Percentiles rank a stretch among this genome's conserved stretches.
These are phyloP conservation scores for Ganoderma sinense DNA, from an alignment of 1,284 basidiomycete species.

Conservation along the genomic window DNA sequence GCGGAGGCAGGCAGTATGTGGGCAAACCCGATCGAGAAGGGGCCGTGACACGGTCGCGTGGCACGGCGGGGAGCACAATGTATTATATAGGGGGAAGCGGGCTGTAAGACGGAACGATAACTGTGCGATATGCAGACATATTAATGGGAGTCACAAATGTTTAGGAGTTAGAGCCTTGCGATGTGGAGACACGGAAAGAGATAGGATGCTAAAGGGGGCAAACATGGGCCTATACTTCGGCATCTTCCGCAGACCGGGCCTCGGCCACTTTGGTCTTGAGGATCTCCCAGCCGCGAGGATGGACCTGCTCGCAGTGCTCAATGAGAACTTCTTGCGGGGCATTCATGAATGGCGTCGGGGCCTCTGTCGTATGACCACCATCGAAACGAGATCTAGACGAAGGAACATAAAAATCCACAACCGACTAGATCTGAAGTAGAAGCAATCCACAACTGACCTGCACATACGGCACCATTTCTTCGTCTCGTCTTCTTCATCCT, in stretches of 20 bases:
- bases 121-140: neutral
- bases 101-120: neutral
- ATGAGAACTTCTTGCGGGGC: conserved; percentile 41
- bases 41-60: neutral
- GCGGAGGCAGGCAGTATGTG: neutral
- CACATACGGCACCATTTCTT: conserved; percentile 54
- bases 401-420: neutral
- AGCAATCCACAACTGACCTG: conserved; percentile 48
- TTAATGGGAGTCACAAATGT: neutral
- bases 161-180: neutral
- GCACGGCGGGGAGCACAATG: no score
- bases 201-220: neutral
- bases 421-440: neutral
- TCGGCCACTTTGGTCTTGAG: conserved; percentile 26
- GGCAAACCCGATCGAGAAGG: neutral
- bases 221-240: neutral
- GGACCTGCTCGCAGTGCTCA: conserved; percentile 34
- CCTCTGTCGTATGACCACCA: conserved; percentile 36
- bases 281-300: conserved; percentile 35
- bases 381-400: conserved; percentile 41
- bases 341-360: conserved; percentile 41
- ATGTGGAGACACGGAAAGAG: neutral
- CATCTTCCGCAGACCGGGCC: conserved; percentile 17
- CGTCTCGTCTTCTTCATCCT: conserved; percentile 47
- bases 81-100: neutral